Evolutionary conservation across 495 filamentous ascomycete genomes (phyloP).

Genomic region (Neurospora pannonica): DNA sequence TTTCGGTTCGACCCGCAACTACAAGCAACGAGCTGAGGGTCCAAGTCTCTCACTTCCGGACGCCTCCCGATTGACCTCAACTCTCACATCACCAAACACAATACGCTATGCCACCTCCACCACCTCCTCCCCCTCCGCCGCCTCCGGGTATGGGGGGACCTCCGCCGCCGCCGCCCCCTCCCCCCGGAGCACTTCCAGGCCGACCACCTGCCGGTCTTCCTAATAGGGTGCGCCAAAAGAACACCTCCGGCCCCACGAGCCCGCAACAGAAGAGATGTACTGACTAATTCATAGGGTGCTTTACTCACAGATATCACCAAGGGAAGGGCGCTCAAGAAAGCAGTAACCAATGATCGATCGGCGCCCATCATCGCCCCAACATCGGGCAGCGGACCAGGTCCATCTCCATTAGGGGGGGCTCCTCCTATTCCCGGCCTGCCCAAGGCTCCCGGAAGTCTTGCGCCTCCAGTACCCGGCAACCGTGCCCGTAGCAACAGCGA

Average conservation of each 20-base stretch:
- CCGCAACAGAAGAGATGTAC: conserved; percentile 3
- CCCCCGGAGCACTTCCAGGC: conserved; percentile 11
- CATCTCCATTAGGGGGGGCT: conserved; percentile 50
- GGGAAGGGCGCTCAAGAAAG: conserved; percentile 71
- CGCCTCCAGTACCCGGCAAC: conserved; percentile 65
- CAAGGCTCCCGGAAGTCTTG: conserved; percentile 50
- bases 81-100: neutral
- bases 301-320: conserved; percentile 85
- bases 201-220: conserved; percentile 8
- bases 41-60: neutral
- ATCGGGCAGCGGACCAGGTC: conserved; percentile 40
- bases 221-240: conserved; percentile 5
- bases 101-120: conserved; percentile 13
- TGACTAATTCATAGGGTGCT: conserved; percentile 56
- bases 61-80: neutral
- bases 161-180: conserved; percentile 15
- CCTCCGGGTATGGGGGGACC: conserved; percentile 15
- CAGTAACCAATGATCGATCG: conserved; percentile 90
- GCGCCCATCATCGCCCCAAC: conserved; percentile 60
- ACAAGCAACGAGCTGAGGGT: neutral
- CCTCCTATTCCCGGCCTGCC: conserved; percentile 71
- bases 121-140: conserved; percentile 25
- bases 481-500: conserved; percentile 79
- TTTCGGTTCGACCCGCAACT: neutral
- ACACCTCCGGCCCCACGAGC: neutral